A percentile compares a stretch with the other conserved stretches of the same genome.
Evolutionary conservation across 805 yeast species (phyloP).

Genomic region (Nakazawaea wickerhamii): DNA sequence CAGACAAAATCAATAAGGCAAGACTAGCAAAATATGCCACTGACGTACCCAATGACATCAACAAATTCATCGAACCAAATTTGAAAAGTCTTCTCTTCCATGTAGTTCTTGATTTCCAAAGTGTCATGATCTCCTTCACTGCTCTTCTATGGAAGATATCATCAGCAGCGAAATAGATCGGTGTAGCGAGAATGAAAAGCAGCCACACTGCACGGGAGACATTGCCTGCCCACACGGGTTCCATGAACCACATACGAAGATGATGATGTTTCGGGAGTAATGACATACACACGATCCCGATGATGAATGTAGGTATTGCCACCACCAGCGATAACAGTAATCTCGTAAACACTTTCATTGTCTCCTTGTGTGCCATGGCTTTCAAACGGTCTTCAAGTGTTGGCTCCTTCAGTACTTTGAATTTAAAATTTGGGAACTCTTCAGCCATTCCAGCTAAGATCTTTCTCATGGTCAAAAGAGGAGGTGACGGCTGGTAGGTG

Average conservation of each 20-base stretch:
- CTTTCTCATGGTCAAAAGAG: constrained; percentile 48
- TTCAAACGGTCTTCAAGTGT: constrained; percentile 61
- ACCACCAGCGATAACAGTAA: constrained; percentile 43
- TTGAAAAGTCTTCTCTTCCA: constrained; percentile 52
- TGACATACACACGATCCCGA: constrained; percentile 69
- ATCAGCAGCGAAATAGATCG: constrained; percentile 70
- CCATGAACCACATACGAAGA: constrained; percentile 50
- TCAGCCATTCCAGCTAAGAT: constrained; percentile 45
- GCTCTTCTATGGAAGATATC: constrained; percentile 70
- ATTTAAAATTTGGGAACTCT: constrained; percentile 40
- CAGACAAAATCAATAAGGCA: constrained; percentile 44
- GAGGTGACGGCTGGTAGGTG: constrained; percentile 57
- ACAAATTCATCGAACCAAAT: constrained; percentile 75
- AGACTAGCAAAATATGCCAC: constrained; percentile 69
- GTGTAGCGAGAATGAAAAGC: constrained; percentile 58
- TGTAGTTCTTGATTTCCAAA: constrained; percentile 53
- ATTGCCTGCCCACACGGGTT: constrained; percentile 58
- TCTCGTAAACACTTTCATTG: constrained; percentile 38
- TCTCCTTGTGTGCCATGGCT: constrained; percentile 42
- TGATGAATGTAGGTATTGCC: constrained; percentile 60
- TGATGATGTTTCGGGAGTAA: constrained; percentile 36
- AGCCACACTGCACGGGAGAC: constrained; percentile 63
- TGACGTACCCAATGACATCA: constrained; percentile 69
- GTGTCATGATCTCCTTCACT: constrained; percentile 45
- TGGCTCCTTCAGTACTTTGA: constrained; percentile 47